Base-by-base conservation (phyloP, 371 early-diverging fungal genomes). In the Mortierella sp. region DNA sequence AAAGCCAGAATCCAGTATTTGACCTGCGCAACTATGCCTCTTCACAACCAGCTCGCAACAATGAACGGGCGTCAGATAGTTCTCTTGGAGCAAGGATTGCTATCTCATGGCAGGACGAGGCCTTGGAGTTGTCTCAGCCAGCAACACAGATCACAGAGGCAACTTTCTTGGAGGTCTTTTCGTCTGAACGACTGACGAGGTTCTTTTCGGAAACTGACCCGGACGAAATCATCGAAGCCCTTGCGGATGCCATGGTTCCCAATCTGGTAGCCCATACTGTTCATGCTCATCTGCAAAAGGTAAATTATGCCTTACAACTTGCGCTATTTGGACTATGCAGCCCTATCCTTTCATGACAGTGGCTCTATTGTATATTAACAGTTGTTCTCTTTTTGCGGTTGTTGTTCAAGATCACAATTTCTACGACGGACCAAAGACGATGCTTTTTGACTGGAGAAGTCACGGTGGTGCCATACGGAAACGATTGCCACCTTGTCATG, bases 371-470 rank as follows among this genome's bases (percentile, higher is more conserved):
- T n/a, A n/a, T n/a, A n/a, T n/a, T n/a, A 9, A 53, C 21, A 17
- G n/a, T 53, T 53, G 19, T n/a, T 28, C 26, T 6, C 17, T 48
- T 39, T 14, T 46, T 12, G 5, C 21, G 24, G 23, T 30, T 21
- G 52, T 27, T n/a, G 19, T 28, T 9, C 11, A 64, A 83, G 76
- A 83, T 89, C 19, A 44, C 58, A 11, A 87, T 90, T 49, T 71
- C 70, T 23, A 87, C 89, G 0, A 87, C 87, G 6, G 90, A 90
- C 66, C 80, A 71, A 46, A 69, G 88, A 23, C 81, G 85, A 59
- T 87, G 88, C 56, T 88, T 85, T 24, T 53, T 90, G 52, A 78
- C 82, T 24, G 90, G 90, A 14, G 82, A 80, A 21, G 76, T 89
- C 21, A 62, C 62, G 27, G 79, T 89, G 6, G 87, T 84, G 41